Evolutionary conservation across 331 rosid genomes (phyloP).

Genomic region (Malus hybrid): DNA sequence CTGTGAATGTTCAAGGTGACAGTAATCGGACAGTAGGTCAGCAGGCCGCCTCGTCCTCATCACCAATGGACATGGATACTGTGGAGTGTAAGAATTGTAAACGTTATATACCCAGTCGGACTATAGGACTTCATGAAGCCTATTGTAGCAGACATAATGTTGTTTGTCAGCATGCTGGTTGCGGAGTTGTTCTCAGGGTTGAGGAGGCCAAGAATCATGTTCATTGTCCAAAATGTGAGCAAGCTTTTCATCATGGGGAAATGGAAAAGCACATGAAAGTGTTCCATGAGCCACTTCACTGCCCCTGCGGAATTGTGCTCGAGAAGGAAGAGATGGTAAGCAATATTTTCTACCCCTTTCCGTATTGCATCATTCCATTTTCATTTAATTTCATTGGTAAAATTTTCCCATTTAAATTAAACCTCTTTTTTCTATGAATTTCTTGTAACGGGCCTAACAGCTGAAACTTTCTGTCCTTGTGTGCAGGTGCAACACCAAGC

Average conservation of each 20-base stretch:
- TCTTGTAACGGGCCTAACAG: not conserved
- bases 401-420: not conserved
- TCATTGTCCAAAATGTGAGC: slow-evolving; percentile 82
- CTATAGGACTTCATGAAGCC: slow-evolving; percentile 86
- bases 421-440: not conserved
- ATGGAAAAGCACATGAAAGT: slow-evolving; percentile 88
- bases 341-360: not conserved
- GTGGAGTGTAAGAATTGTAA: slow-evolving; percentile 81
- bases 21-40: slow-evolving; percentile 47
- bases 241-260: slow-evolving; percentile 73
- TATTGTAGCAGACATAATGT: slow-evolving; percentile 82
- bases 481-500: slow-evolving; percentile 80
- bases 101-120: slow-evolving; percentile 72
- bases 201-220: slow-evolving; percentile 79
- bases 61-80: slow-evolving; percentile 51
- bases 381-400: not conserved
- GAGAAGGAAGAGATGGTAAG: slow-evolving; percentile 93
- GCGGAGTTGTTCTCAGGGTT: slow-evolving; percentile 89
- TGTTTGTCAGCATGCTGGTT: slow-evolving; percentile 58
- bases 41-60: slow-evolving; percentile 51
- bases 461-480: not conserved
- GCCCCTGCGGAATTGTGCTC: slow-evolving; percentile 78
- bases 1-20: slow-evolving; percentile 43
- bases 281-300: slow-evolving; percentile 82
- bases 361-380: not conserved